Evolutionary conservation across 257 asterid species (phyloP).

Genomic region (Petrea volubilis): DNA sequence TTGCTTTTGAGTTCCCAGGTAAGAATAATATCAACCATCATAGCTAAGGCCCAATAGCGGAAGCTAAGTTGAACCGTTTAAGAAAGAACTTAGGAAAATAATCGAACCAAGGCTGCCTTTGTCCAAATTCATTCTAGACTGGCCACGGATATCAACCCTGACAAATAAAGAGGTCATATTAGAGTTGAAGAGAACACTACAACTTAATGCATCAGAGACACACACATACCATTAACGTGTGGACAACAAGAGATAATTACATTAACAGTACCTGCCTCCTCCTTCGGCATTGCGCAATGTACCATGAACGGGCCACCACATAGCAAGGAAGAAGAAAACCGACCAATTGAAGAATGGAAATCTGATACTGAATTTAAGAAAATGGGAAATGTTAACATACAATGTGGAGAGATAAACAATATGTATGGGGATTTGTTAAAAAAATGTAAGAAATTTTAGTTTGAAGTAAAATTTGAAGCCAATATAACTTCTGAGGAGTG

Average conservation of each 20-base stretch:
- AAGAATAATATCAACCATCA: neutral
- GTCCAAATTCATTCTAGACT: neutral
- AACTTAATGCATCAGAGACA: too few species aligned
- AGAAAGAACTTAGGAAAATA: neutral
- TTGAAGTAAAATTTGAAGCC: neutral
- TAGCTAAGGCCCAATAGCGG: neutral
- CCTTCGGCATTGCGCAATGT: constrained; percentile 66
- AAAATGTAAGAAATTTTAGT: neutral
- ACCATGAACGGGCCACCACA: constrained; percentile 69
- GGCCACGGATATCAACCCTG: constrained; percentile 23
- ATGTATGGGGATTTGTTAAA: neutral
- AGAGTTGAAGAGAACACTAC: neutral
- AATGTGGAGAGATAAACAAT: neutral
- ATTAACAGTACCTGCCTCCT: constrained; percentile 68
- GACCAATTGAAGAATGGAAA: constrained; percentile 67
- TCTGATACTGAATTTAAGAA: constrained; percentile 59
- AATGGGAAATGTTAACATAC: neutral
- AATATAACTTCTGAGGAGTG: too few species aligned
- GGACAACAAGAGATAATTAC: neutral
- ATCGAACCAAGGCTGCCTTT: neutral
- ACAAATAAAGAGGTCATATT: neutral
- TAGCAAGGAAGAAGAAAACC: constrained; percentile 76
- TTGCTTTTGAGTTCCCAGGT: constrained; percentile 30
- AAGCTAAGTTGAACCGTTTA: neutral
- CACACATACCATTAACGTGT: neutral